These are phyloP conservation scores for Entonaema liquescens DNA, from an alignment of 495 filamentous ascomycete species.

Conservation along the genomic window DNA sequence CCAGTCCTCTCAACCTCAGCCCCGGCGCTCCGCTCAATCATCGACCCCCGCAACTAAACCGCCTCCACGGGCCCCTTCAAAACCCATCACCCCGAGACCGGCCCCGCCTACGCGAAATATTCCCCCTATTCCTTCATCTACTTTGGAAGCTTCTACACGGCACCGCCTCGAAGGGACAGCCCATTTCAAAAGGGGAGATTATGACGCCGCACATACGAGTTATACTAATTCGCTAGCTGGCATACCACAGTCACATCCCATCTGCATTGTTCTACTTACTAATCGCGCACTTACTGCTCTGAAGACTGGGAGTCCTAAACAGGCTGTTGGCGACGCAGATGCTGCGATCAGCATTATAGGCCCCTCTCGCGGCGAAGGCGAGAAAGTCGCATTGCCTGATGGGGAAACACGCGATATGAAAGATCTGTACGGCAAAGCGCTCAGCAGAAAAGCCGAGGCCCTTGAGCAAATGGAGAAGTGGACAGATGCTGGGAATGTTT, in stretches of 20 bases:
- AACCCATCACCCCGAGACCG: conserved; percentile 41
- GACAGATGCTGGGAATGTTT: conserved; percentile 79
- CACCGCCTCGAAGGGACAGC: conserved; percentile 80
- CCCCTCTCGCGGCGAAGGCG: conserved; percentile 75
- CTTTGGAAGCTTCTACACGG: conserved; percentile 75
- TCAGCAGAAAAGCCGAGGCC: conserved; percentile 93
- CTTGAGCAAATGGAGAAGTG: conserved; percentile 96
- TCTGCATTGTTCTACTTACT: conserved; percentile 84
- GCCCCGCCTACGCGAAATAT: conserved; percentile 57
- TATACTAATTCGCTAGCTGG: conserved; percentile 79
- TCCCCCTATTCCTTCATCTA: conserved; percentile 71
- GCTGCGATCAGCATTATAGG: conserved; percentile 83
- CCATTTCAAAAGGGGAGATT: conserved; percentile 95
- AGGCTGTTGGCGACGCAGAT: conserved; percentile 84
- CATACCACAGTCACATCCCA: conserved; percentile 82
- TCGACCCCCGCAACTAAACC: conserved; percentile 12
- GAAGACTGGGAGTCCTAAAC: conserved; percentile 89
- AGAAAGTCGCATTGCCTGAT: conserved; percentile 72
- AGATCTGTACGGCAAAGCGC: conserved; percentile 89
- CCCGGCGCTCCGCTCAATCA: conserved; percentile 34
- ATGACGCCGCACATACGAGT: conserved; percentile 79
- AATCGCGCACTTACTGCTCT: conserved; percentile 90
- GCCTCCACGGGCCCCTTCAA: conserved; percentile 32
- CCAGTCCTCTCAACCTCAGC: conserved; percentile 26
- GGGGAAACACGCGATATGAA: conserved; percentile 82